Base-by-base conservation (phyloP, 805 yeast species). In the Starmerella riodocensis region DNA sequence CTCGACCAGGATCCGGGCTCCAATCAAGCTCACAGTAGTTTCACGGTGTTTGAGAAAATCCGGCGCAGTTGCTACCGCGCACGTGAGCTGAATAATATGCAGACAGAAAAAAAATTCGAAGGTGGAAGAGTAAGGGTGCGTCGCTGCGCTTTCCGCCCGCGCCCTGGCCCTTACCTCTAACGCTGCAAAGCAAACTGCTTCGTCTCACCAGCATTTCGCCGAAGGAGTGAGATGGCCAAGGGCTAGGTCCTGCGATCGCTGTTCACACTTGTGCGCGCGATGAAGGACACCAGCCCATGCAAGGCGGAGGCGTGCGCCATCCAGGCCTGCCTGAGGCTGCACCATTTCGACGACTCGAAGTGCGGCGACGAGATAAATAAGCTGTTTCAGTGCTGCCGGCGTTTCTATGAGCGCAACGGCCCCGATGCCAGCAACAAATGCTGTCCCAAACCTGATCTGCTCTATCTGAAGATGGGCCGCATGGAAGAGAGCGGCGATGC, bases 341-440 rank as follows among this genome's bases (percentile, higher is more conserved):
- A 69, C 48, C 67, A 71, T 29, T 85, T 74, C 59, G 68, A 81
- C 56, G 95, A 86, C 54, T 56, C 80, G 6, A 75, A 71, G 50
- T 85, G 96, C 55, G 69, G 82, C 7, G 64, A 66, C 42, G 60
- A 69, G 9, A 83, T 86, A 25, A 85, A 78, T 53, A 63, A 68
- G 34, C 60, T 85, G 20, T 86, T 85, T 58, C 67, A 64, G 9
- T 85, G 96, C 56, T 85, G 96, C 54, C 62, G 69, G 36, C 53
- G 60, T 26, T 80, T 77, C 56, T 85, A 85, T 57, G 55, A 63
- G 30, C 64, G 66, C 4, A 64, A 74, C 19, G 88, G 88, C 0
- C 57, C 59, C 6, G 74, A 69, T 0, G 72, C 76, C 11, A 63
- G 70, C 34, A 72, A 85, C 4, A 73, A 76, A 3, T 81, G 93